Percentiles rank a stretch among this genome's conserved stretches.
Conservation (phyloP, 305 asterid species). For the Fraxinus xanthoxyloides region DNA sequence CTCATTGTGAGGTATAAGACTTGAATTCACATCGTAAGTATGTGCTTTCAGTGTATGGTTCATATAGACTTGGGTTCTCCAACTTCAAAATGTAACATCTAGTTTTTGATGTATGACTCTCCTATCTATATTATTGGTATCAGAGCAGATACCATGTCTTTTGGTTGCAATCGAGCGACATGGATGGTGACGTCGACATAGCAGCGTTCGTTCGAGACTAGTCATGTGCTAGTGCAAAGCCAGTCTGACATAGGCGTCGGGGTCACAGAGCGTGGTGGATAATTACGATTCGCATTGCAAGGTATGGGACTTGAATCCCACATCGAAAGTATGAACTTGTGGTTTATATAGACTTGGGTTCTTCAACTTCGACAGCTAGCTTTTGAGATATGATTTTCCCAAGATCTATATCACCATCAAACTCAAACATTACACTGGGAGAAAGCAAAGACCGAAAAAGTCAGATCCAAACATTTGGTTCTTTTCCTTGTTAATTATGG, state of each 20-base stretch:
- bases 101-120: neutral
- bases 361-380: neutral
- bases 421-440: neutral
- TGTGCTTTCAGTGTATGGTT: neutral
- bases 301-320: neutral
- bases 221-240: neutral
- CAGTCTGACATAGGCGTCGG: neutral
- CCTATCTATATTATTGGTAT: neutral
- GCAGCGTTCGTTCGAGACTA: neutral
- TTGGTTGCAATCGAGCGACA: neutral
- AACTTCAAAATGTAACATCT: neutral
- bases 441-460: neutral
- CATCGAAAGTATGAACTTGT: neutral
- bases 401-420: neutral
- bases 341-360: neutral
- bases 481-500: neutral
- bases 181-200: neutral
- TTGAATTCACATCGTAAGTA: neutral
- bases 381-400: neutral
- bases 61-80: neutral
- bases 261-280: neutral
- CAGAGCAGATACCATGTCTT: neutral
- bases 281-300: neutral
- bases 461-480: neutral
- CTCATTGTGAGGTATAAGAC: neutral